Percentiles rank a stretch among this genome's conserved stretches.
These are phyloP conservation scores for Oenanthe javanica DNA, from an alignment of 140 eudicot species.

Conservation along the genomic window DNA sequence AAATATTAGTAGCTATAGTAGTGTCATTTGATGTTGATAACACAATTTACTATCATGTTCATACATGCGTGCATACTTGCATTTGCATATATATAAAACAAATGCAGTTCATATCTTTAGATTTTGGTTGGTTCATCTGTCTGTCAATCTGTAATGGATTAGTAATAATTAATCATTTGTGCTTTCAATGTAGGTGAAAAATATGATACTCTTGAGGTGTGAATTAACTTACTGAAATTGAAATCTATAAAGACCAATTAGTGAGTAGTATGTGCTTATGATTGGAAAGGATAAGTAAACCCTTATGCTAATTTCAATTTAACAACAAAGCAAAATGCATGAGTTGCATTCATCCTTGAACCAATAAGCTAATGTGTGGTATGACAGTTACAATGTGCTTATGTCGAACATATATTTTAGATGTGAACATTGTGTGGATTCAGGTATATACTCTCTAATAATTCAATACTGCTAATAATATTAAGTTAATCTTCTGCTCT, in stretches of 20 bases:
- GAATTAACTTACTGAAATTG: background rate
- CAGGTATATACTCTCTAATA: background rate
- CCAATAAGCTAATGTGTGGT: background rate
- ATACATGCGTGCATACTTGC: background rate
- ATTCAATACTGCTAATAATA: background rate
- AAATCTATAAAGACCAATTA: background rate
- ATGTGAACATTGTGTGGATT: no score
- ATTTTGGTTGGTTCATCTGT: background rate
- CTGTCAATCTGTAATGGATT: background rate
- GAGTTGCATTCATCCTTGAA: background rate
- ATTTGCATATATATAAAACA: background rate
- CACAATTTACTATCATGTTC: background rate
- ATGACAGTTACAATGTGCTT: background rate
- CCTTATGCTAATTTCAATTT: background rate
- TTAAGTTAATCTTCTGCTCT: background rate
- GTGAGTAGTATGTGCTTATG: background rate
- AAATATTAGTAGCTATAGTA: background rate
- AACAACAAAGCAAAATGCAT: background rate
- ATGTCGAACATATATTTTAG: background rate
- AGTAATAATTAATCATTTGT: background rate
- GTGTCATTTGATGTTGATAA: background rate
- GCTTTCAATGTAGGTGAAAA: background rate
- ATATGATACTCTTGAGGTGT: background rate
- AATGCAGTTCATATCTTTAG: background rate
- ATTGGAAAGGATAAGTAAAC: background rate